A percentile compares a stretch with the other conserved stretches of the same genome.
phyloP scores from a whole-genome alignment of 768 basidiomycete species.

The Trametopsis cervina region DNA sequence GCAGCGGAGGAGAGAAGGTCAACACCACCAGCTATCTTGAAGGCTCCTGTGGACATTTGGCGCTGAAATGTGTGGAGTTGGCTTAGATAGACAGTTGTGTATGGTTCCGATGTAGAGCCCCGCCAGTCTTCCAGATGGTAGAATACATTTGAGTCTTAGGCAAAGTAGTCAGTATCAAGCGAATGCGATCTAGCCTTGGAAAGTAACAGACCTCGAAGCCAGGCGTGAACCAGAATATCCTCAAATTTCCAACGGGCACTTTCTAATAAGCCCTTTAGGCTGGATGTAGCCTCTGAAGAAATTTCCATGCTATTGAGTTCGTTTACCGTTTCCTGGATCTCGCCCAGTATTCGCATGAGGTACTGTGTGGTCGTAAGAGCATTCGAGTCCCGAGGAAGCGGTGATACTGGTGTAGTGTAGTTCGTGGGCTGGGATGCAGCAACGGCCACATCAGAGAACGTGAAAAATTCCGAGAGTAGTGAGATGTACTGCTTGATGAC shows the following conservation, averaged over 20 bases:
- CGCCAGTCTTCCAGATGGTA: constrained; percentile 86
- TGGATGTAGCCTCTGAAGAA: constrained; percentile 61
- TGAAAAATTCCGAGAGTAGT: constrained; percentile 81
- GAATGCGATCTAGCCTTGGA: neutral
- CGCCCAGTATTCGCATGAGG: constrained; percentile 71
- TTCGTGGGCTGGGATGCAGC: constrained; percentile 31
- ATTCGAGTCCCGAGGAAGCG: constrained; percentile 72
- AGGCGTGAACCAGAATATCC: constrained; percentile 68
- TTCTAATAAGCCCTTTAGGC: constrained; percentile 68
- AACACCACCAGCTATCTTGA: constrained; percentile 75
- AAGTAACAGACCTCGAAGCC: constrained; percentile 69
- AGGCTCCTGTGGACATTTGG: constrained; percentile 66
- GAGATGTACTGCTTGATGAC: constrained; percentile 82
- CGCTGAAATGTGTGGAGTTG: constrained; percentile 78
- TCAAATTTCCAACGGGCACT: constrained; percentile 84
- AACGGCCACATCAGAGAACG: constrained; percentile 70
- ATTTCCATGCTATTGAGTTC: constrained; percentile 81
- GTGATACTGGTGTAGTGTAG: constrained; percentile 32
- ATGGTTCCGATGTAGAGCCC: constrained; percentile 50
- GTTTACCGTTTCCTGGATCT: constrained; percentile 80
- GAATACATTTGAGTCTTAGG: constrained; percentile 75
- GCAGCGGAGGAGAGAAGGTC: constrained; percentile 41
- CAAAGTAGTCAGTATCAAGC: neutral
- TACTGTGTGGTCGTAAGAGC: constrained; percentile 80
- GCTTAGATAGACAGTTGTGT: constrained; percentile 68